Conservation (phyloP, 2,329 filamentous ascomycete genomes). For the Fusarium sp. region DNA sequence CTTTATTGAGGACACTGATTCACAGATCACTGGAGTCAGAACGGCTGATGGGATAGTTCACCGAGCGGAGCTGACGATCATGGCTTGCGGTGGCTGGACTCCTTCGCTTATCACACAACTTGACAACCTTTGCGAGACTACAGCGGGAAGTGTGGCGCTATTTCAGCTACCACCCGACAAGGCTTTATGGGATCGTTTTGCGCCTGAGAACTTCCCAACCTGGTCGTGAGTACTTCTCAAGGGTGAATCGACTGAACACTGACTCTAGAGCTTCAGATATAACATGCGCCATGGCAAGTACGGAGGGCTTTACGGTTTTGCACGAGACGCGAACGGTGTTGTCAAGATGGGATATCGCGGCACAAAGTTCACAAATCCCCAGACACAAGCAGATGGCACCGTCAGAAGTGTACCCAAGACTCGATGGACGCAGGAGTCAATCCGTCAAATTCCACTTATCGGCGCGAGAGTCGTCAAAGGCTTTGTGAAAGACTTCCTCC, state of each 20-base stretch:
- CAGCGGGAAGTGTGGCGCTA: not conserved
- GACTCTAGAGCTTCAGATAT: not conserved
- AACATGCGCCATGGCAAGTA: not conserved
- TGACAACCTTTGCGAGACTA: not conserved
- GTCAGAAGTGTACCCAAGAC: constrained; percentile 57
- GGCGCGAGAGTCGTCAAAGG: constrained; percentile 44
- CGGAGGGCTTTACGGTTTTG: constrained; percentile 62
- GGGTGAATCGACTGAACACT: not conserved
- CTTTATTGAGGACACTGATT: not conserved
- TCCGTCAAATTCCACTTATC: constrained; percentile 44
- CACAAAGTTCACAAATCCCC: constrained; percentile 62
- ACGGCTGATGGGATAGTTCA: not conserved
- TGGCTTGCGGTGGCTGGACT: not conserved
- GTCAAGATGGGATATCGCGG: constrained; percentile 64
- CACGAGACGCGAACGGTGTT: constrained; percentile 55
- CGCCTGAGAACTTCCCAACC: not conserved
- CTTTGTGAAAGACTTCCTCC: constrained; percentile 56
- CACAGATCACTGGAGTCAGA: not conserved
- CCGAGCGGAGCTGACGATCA: not conserved
- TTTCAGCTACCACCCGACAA: not conserved
- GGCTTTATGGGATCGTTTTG: not conserved
- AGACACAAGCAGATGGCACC: constrained; percentile 50
- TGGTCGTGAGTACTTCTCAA: not conserved
- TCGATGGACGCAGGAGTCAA: constrained; percentile 47
- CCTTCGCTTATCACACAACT: not conserved